Evolutionary conservation across 1,284 basidiomycete species (phyloP).

Genomic region (Microbotryum silenes-acaulis): DNA sequence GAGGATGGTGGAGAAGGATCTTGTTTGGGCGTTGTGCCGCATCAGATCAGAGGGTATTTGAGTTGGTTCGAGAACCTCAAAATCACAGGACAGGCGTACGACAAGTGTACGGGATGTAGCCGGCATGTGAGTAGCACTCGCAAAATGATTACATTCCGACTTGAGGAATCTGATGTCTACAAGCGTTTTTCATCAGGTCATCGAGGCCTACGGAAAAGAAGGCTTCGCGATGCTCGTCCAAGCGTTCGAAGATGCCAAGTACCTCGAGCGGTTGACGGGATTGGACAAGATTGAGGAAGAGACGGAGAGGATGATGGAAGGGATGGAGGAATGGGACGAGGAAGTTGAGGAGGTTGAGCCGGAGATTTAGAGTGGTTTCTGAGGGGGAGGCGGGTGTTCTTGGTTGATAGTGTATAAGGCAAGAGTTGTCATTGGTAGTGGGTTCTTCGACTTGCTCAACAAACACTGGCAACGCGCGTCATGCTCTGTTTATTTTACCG

Average conservation of each 20-base stretch:
- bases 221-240: slow-evolving; percentile 71
- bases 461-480: no score
- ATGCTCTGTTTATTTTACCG: no score
- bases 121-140: slow-evolving; percentile 51
- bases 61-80: slow-evolving; percentile 74
- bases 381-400: no score
- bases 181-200: slow-evolving; percentile 48
- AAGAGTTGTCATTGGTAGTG: no score
- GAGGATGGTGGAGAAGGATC: no score
- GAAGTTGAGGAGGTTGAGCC: slow-evolving; percentile 41
- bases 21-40: slow-evolving; percentile 72
- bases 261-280: slow-evolving; percentile 73
- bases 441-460: no score
- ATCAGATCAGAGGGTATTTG: slow-evolving; percentile 86
- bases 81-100: slow-evolving; percentile 77
- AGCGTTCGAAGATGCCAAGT: slow-evolving; percentile 78
- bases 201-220: slow-evolving; percentile 62
- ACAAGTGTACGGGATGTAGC: slow-evolving; percentile 84
- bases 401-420: no score
- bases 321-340: slow-evolving; percentile 63
- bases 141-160: neutral
- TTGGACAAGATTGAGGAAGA: slow-evolving; percentile 75
- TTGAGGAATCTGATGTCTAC: neutral
- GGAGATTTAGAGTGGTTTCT: neutral
- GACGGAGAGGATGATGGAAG: slow-evolving; percentile 59